Percentiles rank a stretch among this genome's conserved stretches.
Conservation (phyloP, 441 rosid genomes). For the Croton laevigatus region DNA sequence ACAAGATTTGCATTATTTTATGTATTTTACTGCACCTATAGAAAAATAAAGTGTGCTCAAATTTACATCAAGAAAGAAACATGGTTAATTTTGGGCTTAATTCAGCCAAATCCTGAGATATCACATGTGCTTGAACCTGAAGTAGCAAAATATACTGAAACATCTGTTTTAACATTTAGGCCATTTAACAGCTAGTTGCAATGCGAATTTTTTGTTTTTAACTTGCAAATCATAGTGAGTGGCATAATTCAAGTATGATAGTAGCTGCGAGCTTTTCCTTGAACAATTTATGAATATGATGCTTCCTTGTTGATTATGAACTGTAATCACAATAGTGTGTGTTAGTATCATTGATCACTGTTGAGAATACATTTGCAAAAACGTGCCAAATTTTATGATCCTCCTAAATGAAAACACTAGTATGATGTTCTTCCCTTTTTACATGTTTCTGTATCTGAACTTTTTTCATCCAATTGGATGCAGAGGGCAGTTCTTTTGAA, state of each 20-base stretch:
- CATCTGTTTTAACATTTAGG: too few species aligned
- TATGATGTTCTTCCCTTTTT: neutral
- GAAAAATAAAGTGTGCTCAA: too few species aligned
- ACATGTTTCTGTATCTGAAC: neutral
- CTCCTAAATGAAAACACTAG: slow-evolving; percentile 3
- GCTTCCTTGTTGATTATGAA: neutral
- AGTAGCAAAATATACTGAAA: too few species aligned
- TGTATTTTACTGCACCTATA: too few species aligned
- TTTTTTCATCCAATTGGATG: slow-evolving; percentile 18
- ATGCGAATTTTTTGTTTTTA: too few species aligned
- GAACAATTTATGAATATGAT: neutral
- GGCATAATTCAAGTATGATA: too few species aligned
- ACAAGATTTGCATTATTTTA: too few species aligned
- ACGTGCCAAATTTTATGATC: neutral
- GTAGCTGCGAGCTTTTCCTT: neutral
- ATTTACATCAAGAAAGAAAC: too few species aligned
- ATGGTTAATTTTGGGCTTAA: too few species aligned
- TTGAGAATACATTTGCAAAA: neutral
- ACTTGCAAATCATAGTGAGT: neutral
- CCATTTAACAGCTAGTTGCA: too few species aligned
- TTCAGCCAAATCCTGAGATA: too few species aligned
- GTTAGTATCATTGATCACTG: neutral
- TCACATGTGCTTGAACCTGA: too few species aligned
- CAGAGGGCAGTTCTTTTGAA: slow-evolving; percentile 91
- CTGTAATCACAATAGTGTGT: neutral